Evolutionary conservation across 305 asterid genomes (phyloP), one percentile per base, ranked within the genome.

Genomic region (Caryopteris hybrid): DNA sequence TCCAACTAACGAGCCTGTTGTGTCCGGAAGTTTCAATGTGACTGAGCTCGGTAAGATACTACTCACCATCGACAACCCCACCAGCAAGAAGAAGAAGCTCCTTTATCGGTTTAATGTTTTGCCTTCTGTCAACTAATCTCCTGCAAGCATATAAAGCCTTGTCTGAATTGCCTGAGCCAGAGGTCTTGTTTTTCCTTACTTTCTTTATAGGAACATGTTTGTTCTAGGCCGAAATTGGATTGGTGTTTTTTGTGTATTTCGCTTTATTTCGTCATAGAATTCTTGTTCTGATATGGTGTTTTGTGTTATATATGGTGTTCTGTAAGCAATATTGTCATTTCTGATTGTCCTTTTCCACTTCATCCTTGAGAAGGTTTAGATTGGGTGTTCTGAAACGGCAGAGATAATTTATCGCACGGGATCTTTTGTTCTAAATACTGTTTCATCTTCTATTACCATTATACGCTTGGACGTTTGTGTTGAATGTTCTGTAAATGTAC

Each of bases 61-160:
- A 41, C 86, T 92, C 65, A 89, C 93, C 17, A 64, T 92, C 6
- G 88, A 92, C 75, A 92, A 92, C 83, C 88, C 96, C 10, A 84
- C 96, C 1, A 64, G 87, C 13, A 87, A 86, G 87, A 92, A 87
- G 85, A 92, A 92, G 89, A 76, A 79, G 77, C 84, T 92, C 36
- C 80, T 92, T 38, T 89, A 92, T 83, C 83, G 98, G 71, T 92
- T 80, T 85, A 92, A 92, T 81, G 95, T 81, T 50, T 20, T 70
- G 21, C 90, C 93, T 11, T 76, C 23, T 16, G 61, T 47, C 46
- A 73, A 57, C 63, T 80, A 78, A 82, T 25, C 17, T 13, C 8
- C 4, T 8, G 13, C 31, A 25, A 36, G 34, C 38, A 8, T 29
- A 39, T 31, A 33, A 18, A 66, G 41, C 64, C 3, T 36, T 14